Evolutionary conservation across 1,284 basidiomycete species (phyloP).

Genomic region (Chondrostereum purpureum): DNA sequence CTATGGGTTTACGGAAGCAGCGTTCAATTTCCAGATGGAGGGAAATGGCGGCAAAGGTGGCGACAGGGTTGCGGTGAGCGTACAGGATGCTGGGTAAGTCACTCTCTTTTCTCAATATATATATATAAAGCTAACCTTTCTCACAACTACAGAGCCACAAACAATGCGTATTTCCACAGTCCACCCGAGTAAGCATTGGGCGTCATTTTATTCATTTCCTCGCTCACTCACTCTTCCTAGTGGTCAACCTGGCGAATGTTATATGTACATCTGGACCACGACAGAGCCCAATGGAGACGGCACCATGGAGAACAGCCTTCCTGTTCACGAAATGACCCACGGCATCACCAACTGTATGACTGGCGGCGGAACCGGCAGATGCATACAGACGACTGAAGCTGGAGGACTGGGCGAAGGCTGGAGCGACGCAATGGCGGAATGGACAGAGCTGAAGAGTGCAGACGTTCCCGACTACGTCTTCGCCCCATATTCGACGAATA

Average conservation of each 20-base stretch:
- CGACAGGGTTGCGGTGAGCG: conserved; percentile 35
- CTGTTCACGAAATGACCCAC: too few relatives aligned
- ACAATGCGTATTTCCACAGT: conserved; percentile 19
- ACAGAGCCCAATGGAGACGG: conserved; percentile 29
- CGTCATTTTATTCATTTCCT: background rate
- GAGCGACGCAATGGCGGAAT: conserved; percentile 48
- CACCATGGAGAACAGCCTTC: conserved; percentile 32
- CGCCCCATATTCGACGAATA: background rate
- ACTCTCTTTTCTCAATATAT: too few relatives aligned
- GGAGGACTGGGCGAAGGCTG: conserved; percentile 50
- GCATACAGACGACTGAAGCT: conserved; percentile 43
- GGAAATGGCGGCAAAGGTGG: conserved; percentile 20
- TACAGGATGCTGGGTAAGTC: conserved; percentile 31
- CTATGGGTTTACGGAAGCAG: conserved; percentile 18
- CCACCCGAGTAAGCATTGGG: conserved; percentile 28
- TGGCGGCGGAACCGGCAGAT: conserved; percentile 40
- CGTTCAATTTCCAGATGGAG: conserved; percentile 11
- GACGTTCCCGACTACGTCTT: conserved; percentile 19
- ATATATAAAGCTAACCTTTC: too few relatives aligned
- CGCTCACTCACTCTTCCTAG: conserved; percentile 10
- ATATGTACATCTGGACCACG: conserved; percentile 32
- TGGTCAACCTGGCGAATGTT: conserved; percentile 23
- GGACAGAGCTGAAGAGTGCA: conserved; percentile 29
- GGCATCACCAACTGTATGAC: conserved; percentile 33
- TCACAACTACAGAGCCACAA: too few relatives aligned